Conservation (phyloP, 306 rosid species). For the Quercus mongolica region DNA sequence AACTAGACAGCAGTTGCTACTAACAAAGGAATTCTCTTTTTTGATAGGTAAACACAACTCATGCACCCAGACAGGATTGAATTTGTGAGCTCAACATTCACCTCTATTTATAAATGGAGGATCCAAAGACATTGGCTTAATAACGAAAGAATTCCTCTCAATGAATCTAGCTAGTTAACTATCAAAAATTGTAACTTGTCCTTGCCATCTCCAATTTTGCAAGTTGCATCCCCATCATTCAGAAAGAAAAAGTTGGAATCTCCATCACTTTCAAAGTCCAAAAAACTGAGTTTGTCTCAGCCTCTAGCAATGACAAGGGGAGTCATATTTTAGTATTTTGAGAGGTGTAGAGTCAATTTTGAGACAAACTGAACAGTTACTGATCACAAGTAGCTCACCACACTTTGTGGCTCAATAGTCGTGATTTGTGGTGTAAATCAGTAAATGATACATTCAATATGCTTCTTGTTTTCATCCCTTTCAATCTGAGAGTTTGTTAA, state of each 20-base stretch:
- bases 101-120: neutral
- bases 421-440: neutral
- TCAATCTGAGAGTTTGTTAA: neutral
- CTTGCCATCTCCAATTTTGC: neutral
- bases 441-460: neutral
- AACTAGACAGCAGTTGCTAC: no score
- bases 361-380: neutral
- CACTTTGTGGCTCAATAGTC: neutral
- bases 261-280: neutral
- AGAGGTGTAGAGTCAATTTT: neutral
- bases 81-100: neutral
- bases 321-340: neutral
- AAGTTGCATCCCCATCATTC: neutral
- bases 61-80: neutral
- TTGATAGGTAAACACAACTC: neutral
- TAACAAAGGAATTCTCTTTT: neutral
- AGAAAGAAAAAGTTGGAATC: no score
- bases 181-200: neutral
- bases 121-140: neutral
- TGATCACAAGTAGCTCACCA: no score
- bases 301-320: neutral
- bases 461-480: neutral
- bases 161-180: neutral
- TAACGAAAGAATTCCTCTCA: neutral
- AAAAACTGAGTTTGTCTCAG: neutral